These are phyloP conservation scores for Auricularia sp. DNA, from an alignment of 768 basidiomycete genomes.

Conservation along the genomic window DNA sequence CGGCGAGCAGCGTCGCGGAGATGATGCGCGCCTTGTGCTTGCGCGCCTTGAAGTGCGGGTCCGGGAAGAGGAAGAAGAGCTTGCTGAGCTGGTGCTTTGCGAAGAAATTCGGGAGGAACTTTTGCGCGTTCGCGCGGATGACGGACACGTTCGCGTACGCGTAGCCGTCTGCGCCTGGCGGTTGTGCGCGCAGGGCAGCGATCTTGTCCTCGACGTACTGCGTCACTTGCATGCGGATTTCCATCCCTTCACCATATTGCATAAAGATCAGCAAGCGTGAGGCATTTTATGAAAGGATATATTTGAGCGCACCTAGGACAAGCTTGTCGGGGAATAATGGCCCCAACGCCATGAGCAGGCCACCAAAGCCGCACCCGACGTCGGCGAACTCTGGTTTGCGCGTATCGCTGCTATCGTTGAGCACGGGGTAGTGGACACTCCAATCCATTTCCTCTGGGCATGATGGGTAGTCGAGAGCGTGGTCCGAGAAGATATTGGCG, in stretches of 20 bases:
- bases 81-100: slow-evolving; percentile 80
- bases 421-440: slow-evolving; percentile 72
- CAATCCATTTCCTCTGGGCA: slow-evolving; percentile 73
- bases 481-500: slow-evolving; percentile 38
- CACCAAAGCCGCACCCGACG: slow-evolving; percentile 96
- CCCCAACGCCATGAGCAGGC: slow-evolving; percentile 78
- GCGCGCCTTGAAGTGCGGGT: slow-evolving; percentile 95
- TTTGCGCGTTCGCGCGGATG: slow-evolving; percentile 95
- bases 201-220: slow-evolving; percentile 95
- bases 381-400: slow-evolving; percentile 84
- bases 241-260: slow-evolving; percentile 57
- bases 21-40: slow-evolving; percentile 99
- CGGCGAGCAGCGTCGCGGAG: slow-evolving; percentile 91
- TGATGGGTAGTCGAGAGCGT: slow-evolving; percentile 77
- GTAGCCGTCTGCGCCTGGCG: slow-evolving; percentile 25
- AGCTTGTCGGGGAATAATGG: slow-evolving; percentile 84
- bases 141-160: slow-evolving; percentile 81
- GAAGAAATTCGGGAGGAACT: slow-evolving; percentile 96
- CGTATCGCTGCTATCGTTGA: slow-evolving; percentile 26
- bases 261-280: not conserved
- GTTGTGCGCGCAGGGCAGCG: slow-evolving; percentile 57
- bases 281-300: not conserved
- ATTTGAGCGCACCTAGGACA: slow-evolving; percentile 67
- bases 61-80: slow-evolving; percentile 96
- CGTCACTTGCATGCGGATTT: slow-evolving; percentile 93